Evolutionary conservation across 2,329 filamentous ascomycete species (phyloP).

Genomic region (Aspergillus sp.): DNA sequence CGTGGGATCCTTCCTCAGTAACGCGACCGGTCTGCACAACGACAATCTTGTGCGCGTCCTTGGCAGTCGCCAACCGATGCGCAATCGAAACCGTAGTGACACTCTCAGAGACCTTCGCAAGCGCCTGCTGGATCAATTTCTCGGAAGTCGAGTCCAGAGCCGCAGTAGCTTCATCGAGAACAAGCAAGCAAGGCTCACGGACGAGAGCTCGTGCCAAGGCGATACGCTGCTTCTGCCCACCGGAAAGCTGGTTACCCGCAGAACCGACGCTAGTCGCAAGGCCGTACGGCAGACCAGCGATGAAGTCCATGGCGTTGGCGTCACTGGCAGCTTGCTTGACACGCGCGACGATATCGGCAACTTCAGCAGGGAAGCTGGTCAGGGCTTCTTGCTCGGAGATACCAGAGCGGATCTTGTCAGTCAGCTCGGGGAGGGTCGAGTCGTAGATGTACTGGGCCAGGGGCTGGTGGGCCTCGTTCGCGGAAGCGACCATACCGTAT

Average conservation of each 20-base stretch:
- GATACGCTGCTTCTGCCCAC: slow-evolving; percentile 83
- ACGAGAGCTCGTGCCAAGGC: slow-evolving; percentile 81
- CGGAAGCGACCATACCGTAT: slow-evolving; percentile 40
- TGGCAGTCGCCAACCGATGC: slow-evolving; percentile 31
- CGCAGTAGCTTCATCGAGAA: slow-evolving; percentile 33
- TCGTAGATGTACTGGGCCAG: slow-evolving; percentile 20
- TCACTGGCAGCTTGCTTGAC: slow-evolving; percentile 22
- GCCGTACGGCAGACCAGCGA: slow-evolving; percentile 18
- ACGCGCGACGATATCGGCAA: slow-evolving; percentile 22
- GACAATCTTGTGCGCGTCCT: slow-evolving; percentile 33
- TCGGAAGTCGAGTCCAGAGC: slow-evolving; percentile 32
- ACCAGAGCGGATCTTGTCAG: slow-evolving; percentile 18
- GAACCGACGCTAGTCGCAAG: slow-evolving; percentile 30
- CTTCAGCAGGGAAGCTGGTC: slow-evolving; percentile 12
- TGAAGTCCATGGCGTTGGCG: slow-evolving; percentile 23
- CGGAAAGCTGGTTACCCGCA: slow-evolving; percentile 33
- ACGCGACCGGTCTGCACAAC: slow-evolving; percentile 29
- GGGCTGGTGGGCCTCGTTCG: slow-evolving; percentile 16
- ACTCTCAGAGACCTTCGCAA: slow-evolving; percentile 21
- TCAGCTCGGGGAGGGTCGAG: slow-evolving; percentile 20
- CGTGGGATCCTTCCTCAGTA: slow-evolving; percentile 28
- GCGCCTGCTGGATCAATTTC: slow-evolving; percentile 26
- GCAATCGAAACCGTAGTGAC: slow-evolving; percentile 32
- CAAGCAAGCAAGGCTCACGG: slow-evolving; percentile 71
- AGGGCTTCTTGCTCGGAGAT: slow-evolving; percentile 17